Base-by-base conservation (phyloP, 441 rosid species). In the Omphalea diandra region DNA sequence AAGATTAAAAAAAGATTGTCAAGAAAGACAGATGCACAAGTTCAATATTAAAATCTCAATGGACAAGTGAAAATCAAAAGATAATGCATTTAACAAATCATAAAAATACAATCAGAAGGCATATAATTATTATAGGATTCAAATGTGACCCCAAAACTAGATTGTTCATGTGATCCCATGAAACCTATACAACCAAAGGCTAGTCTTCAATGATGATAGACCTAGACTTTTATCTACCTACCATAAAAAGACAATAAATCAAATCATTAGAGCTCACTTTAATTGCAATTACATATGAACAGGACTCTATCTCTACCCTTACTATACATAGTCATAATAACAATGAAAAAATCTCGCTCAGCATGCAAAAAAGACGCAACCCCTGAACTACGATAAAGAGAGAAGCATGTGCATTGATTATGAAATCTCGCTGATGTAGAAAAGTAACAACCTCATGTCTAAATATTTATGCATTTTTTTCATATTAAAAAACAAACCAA, bases 11-110 rank as follows among this genome's bases (percentile, higher is more conserved):
- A 71, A 62, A 72, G 49, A 14, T 44, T 31, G 74, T 86, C 77
- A 85, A 87, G 80, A 86, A 81, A 77, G 32, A 77, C 46, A 72
- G 32, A 58, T 38, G 1, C 2, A 32, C 4, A 41, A 54, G 59
- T 29, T 32, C 43, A 29, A 47, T 47, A 69, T 46, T 15, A 3
- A 2, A 17, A 52, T 52, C 58, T 54, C 1, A 40, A 46, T 8
- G 1, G 0, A 46, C 4, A 6, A 66, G 54, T 29, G 20, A 65
- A 15, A 44, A 47, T 6, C 31, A 46, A 29, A 32, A 29, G 35
- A 32, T 7, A 47, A 44, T 29, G 15, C 8, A 26, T 40, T 24
- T 17, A 20, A 67, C 5, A 46, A 46, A 17, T 24, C 4, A 49
- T 2, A 52, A 47, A 60, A 22, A 62, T 17, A 60, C 35, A 59